These are phyloP conservation scores for Torulaspora maleeae DNA, from an alignment of 805 yeast species.

Conservation along the genomic window DNA sequence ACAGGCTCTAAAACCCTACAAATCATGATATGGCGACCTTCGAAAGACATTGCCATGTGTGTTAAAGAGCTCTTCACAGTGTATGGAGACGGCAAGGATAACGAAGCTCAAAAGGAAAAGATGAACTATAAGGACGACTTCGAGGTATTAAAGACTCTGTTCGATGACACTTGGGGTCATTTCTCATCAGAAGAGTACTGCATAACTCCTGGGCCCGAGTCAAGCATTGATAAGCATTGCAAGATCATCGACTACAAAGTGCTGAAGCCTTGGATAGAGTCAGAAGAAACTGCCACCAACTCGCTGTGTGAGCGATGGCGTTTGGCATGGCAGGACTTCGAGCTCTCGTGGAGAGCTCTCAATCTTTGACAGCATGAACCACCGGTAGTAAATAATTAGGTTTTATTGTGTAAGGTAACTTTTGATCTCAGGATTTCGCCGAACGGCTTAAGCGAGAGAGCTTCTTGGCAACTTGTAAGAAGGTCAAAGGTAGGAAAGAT, in stretches of 20 bases:
- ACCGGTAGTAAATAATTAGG: background rate
- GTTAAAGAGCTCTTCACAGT: constrained; percentile 33
- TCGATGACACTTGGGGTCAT: constrained; percentile 34
- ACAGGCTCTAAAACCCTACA: constrained; percentile 13
- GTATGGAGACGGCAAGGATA: constrained; percentile 22
- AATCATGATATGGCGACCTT: constrained; percentile 29
- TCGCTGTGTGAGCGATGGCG: constrained; percentile 19
- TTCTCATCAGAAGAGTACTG: constrained; percentile 24
- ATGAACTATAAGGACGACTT: constrained; percentile 18
- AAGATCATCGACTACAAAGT: constrained; percentile 26
- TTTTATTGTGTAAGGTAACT: background rate
- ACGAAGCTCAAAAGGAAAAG: constrained; percentile 13
- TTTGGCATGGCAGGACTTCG: constrained; percentile 19
- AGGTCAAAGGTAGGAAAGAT: background rate
- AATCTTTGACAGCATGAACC: background rate
- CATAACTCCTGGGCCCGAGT: background rate
- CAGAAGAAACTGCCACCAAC: constrained; percentile 2
- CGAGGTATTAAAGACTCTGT: constrained; percentile 27
- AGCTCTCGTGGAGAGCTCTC: constrained; percentile 2
- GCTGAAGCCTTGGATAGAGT: constrained; percentile 27
- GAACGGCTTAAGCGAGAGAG: background rate
- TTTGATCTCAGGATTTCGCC: background rate
- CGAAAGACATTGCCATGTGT: constrained; percentile 31
- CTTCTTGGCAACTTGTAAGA: background rate
- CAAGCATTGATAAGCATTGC: background rate